Percentiles rank a stretch among this genome's conserved stretches.
phyloP scores from a whole-genome alignment of 208 protist species.

The Wallacemonas sp. region DNA sequence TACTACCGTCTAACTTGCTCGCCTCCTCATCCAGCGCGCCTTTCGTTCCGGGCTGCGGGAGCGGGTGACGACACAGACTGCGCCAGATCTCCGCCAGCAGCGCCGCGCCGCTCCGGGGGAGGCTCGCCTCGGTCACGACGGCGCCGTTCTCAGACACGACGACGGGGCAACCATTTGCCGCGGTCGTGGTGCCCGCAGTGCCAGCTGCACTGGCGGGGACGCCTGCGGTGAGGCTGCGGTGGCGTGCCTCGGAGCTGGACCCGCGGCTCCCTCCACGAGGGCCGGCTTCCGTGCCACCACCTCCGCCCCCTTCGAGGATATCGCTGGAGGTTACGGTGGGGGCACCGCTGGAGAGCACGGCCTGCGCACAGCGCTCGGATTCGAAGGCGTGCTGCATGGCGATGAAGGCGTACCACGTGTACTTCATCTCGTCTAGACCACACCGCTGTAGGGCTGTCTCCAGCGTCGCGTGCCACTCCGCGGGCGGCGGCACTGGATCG shows the following conservation, averaged over 20 bases:
- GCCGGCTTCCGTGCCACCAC: not conserved
- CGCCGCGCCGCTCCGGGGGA: not conserved
- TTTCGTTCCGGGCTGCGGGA: not conserved
- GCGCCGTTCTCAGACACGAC: constrained; percentile 7
- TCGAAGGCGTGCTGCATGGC: not conserved
- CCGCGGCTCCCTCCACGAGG: not conserved
- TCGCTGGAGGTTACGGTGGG: not conserved
- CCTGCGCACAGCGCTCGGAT: not conserved
- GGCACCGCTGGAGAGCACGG: constrained; percentile 6
- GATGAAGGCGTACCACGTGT: constrained; percentile 46
- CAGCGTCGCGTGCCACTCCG: constrained; percentile 31
- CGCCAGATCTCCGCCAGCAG: not conserved
- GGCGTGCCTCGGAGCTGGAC: constrained; percentile 1
- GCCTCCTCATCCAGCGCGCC: not conserved
- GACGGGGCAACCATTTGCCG: not conserved
- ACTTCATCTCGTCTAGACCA: constrained; percentile 28
- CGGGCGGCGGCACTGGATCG: constrained; percentile 61
- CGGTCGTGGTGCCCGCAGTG: not conserved
- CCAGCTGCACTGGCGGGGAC: not conserved
- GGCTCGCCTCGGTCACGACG: not conserved
- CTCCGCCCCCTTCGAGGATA: not conserved
- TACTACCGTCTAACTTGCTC: not conserved
- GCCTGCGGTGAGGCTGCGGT: not conserved
- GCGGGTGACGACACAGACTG: not conserved
- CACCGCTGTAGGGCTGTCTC: constrained; percentile 36